Evolutionary conservation across 2,329 filamentous ascomycete genomes (phyloP), one percentile per base, ranked within the genome.

Genomic region (Botrytis pseudocinerea): DNA sequence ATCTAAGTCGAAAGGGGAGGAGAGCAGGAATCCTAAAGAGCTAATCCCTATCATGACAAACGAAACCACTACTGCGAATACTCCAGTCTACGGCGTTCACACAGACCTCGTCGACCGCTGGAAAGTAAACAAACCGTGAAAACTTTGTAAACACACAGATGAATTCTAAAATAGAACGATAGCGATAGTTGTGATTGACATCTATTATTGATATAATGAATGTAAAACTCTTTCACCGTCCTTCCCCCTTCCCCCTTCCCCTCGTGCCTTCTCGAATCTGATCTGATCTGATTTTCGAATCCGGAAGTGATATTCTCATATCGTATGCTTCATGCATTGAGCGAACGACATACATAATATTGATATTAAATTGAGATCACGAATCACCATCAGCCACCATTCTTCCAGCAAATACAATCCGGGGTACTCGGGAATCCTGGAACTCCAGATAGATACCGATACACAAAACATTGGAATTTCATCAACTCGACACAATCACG

Each of bases 401-500:
- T 46, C n/a, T 28, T 46, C 62, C 44, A 9, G 22, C 10, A 14
- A 22, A 32, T 12, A 32, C 61, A 28, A 64, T 64, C 35, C 5
- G n/a, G 10, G 35, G 28, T 42, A 10, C 35, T 54, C 20, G 22
- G 48, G 48, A 68, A 54, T 40, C 28, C 64, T 20, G 46, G 46
- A 6, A 22, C 16, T 42, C 42, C 64, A 42, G 32, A 68, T 28
- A 57, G 35, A 28, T 22, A 28, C 4, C 8, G 38, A 44, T 46
- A 64, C 42, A 48, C 42, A 16, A 65, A 35, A 57, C 25, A 28
- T 28, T 57, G 25, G 7, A 42, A 54, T 42, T 54, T 68, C 35
- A 54, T 54, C 46, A 66, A 66, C 32, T 54, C 46, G 62, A 65
- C 16, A 65, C 62, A 65, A 35, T 48, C n/a, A 48, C 42, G 12